Percentiles rank a stretch among this genome's conserved stretches.
These are phyloP conservation scores for Moesziomyces antarcticus DNA, from an alignment of 1,284 basidiomycete genomes.

Conservation along the genomic window DNA sequence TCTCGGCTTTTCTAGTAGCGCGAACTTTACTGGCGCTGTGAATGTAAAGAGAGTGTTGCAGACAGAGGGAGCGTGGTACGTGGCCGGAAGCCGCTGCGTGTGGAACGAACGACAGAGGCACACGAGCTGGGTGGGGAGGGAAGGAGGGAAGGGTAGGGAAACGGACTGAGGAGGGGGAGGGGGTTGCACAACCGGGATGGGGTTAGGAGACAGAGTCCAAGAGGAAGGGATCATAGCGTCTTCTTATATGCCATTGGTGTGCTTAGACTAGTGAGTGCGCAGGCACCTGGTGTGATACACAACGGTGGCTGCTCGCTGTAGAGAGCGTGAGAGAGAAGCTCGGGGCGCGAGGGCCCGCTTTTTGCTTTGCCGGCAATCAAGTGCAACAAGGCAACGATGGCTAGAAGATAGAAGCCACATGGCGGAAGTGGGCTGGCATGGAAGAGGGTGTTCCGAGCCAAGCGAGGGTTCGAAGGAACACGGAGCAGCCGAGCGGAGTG, in stretches of 20 bases:
- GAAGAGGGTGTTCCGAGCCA: conserved; percentile 30
- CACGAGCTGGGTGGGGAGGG: background rate
- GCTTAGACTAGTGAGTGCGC: too few species aligned
- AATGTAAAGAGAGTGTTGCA: conserved; percentile 4
- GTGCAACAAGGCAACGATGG: too few species aligned
- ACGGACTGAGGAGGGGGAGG: conserved; percentile 4
- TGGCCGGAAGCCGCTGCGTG: background rate
- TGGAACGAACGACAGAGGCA: background rate
- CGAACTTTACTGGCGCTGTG: background rate
- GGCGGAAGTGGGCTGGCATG: conserved; percentile 16
- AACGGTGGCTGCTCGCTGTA: too few species aligned
- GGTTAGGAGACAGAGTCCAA: background rate
- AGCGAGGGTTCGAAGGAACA: conserved; percentile 36
- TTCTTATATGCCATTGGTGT: conserved; percentile 8
- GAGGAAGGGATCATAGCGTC: background rate
- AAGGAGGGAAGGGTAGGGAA: background rate
- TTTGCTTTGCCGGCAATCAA: too few species aligned
- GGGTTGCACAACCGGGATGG: conserved; percentile 11
- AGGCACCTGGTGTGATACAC: too few species aligned
- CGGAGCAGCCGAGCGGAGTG: conserved; percentile 14
- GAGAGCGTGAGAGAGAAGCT: too few species aligned
- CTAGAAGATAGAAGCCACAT: conserved; percentile 6
- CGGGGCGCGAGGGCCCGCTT: too few species aligned
- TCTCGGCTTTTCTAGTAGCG: background rate
- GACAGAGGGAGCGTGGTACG: conserved; percentile 1